Evolutionary conservation across 108 stramenopile species (phyloP).

Genomic region (Bacterosira constricta): DNA sequence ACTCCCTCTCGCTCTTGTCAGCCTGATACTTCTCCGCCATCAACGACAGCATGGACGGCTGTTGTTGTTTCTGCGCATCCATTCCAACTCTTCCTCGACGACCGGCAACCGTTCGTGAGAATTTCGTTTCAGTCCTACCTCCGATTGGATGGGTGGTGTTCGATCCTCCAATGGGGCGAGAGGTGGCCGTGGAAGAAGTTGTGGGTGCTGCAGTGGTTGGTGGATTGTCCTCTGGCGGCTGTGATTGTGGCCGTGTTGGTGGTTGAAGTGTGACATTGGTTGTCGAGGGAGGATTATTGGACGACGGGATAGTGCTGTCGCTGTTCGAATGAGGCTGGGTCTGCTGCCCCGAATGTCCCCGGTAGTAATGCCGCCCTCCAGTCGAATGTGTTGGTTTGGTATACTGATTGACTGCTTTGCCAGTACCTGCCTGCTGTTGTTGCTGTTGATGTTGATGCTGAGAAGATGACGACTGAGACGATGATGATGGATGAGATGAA

Average conservation of each 20-base stretch:
- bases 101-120: not conserved
- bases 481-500: not conserved
- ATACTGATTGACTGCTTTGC: not conserved
- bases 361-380: not conserved
- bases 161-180: no score
- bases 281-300: no score
- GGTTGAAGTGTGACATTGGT: not conserved
- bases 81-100: not conserved
- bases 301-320: no score
- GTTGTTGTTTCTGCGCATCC: not conserved
- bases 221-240: no score
- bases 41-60: not conserved
- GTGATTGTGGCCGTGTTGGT: no score
- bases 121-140: no score
- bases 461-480: not conserved
- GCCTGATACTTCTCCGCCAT: not conserved
- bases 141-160: no score
- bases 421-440: slow-evolving; percentile 4
- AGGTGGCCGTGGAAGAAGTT: no score
- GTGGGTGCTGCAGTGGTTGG: no score
- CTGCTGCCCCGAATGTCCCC: no score
- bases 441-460: not conserved
- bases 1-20: no score
- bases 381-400: not conserved
- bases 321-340: no score